A percentile compares a stretch with the other conserved stretches of the same genome.
These are phyloP conservation scores for Tolypocladium amazonense DNA, from an alignment of 2,329 filamentous ascomycete genomes.

Conservation along the genomic window DNA sequence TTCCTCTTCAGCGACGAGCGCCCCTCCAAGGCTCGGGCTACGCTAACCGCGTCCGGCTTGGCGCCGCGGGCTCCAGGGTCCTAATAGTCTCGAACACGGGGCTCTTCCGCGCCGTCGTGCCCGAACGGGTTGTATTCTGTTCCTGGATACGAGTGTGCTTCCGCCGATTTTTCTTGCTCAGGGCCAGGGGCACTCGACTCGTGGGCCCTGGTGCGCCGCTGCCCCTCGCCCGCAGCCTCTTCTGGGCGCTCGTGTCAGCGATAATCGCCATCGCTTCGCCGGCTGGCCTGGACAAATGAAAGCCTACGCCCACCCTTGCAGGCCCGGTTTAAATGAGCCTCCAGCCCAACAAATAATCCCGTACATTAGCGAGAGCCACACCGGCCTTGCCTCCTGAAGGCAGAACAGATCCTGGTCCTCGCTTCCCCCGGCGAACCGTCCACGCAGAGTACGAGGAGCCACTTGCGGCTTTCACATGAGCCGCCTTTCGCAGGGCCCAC, in stretches of 20 bases:
- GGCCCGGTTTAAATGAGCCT: not conserved
- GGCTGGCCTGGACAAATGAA: not conserved
- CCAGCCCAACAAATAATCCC: not conserved
- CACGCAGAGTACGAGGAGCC: not conserved
- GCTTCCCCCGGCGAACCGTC: not conserved
- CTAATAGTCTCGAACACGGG: not conserved
- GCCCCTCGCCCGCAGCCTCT: not conserved
- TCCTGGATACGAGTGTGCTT: not conserved
- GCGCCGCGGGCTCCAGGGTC: not conserved
- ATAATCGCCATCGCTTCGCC: too few relatives aligned
- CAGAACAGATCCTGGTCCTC: not conserved
- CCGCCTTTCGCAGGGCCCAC: slow-evolving; percentile 18
- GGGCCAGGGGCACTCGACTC: not conserved
- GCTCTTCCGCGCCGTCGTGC: not conserved
- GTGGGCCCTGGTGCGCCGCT: not conserved
- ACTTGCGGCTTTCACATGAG: slow-evolving; percentile 15
- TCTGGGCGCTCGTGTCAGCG: not conserved
- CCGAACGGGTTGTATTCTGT: not conserved
- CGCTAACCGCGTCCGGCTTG: not conserved
- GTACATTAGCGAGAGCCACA: not conserved
- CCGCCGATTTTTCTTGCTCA: not conserved
- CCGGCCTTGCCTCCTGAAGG: not conserved
- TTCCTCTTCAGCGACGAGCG: not conserved
- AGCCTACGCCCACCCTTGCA: not conserved
- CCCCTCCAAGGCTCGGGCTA: not conserved